Base-by-base conservation (phyloP, 2,329 filamentous ascomycete genomes). In the Fusarium chlamydosporum region DNA sequence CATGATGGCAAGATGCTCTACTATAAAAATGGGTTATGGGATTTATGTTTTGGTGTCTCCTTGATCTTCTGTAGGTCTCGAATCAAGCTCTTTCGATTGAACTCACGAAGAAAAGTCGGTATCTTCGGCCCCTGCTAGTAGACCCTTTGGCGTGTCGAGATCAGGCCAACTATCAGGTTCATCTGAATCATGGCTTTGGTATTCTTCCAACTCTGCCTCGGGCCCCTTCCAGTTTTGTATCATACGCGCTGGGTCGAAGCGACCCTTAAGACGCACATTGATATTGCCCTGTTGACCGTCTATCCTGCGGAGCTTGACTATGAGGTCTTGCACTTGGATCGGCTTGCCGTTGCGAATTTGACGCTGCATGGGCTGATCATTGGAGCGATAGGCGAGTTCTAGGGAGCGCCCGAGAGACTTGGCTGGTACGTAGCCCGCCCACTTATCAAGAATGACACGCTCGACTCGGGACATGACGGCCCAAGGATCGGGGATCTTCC, bases 401-500 rank as follows among this genome's bases (percentile, higher is more conserved):
- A 79, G 69, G 4, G 72, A 59, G 11, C 61, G 60, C 13, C 65
- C 71, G 8, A 80, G 76, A 10, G 72, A 42, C 41, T 74, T 72
- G n/a, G 64, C 38, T 18, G 77, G 77, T 35, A 61, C 56, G 54
- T 77, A 79, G 18, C 70, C 75, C 7, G 71, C 63, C 59, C 75
- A 78, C 15, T 51, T 61, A 10, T 64, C 48, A 15, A 79, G 69
- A n/a, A 80, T 75, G 50, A 70, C 70, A 54, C 74, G 74, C 59
- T 80, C 78, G 7, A 76, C 54, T 33, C 70, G 70, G 5, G 74
- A 72, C 63, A 75, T 73, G 11, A 79, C 57, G 20, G 58, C 42
- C 18, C 48, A 57, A n/a, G 46, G n/a, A 15, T 61, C 54, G 13
- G 59, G 50, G 18, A 75, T 69, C 35, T 70, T 72, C 54, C 53